These are phyloP conservation scores for Naganishia albida DNA, from an alignment of 1,284 basidiomycete species.

Conservation along the genomic window DNA sequence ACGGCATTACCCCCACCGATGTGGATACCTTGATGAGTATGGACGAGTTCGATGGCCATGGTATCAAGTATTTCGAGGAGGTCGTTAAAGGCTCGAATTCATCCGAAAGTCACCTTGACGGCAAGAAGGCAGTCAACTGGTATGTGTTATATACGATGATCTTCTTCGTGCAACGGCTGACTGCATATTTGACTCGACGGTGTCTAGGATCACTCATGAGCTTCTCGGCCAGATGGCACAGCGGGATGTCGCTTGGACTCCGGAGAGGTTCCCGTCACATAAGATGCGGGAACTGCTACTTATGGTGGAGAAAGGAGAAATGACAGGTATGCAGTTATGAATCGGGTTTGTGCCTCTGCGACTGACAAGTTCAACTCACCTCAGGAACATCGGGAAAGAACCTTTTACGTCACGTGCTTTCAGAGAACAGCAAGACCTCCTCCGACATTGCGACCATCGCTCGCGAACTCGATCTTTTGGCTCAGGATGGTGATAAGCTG, in stretches of 20 bases:
- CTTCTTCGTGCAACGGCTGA: background rate
- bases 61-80: constrained; percentile 72
- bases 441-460: constrained; percentile 25
- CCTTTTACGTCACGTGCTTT: constrained; percentile 57
- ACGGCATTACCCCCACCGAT: constrained; percentile 68
- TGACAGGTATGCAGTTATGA: constrained; percentile 63
- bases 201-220: constrained; percentile 77
- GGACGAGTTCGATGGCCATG: constrained; percentile 59
- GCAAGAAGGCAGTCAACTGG: constrained; percentile 81
- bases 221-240: constrained; percentile 73
- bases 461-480: constrained; percentile 37
- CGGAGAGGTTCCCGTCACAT: constrained; percentile 63
- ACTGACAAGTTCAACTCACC: background rate
- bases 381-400: constrained; percentile 70
- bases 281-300: constrained; percentile 78
- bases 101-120: constrained; percentile 38
- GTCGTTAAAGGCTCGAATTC: constrained; percentile 54
- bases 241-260: constrained; percentile 63
- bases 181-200: too few relatives aligned
- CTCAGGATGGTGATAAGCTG: constrained; percentile 50
- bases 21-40: constrained; percentile 74
- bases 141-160: constrained; percentile 49
- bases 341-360: background rate
- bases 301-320: constrained; percentile 64
- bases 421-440: constrained; percentile 39